phyloP scores from a whole-genome alignment of 176 grass and related monocot species.

The Carex pumila region DNA sequence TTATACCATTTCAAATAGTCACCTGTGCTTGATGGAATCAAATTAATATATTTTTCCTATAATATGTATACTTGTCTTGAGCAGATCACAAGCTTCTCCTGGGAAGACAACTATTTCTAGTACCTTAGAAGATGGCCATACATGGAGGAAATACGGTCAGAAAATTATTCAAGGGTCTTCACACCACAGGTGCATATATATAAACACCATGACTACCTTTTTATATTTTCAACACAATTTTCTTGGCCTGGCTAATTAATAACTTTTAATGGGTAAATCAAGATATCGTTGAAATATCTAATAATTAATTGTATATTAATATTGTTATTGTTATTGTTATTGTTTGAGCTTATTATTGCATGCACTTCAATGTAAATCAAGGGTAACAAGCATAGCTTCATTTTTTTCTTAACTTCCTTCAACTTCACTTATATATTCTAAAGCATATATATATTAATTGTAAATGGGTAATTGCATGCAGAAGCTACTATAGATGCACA shows the following conservation, averaged over 20 bases:
- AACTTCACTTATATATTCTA: background rate
- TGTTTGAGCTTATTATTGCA: background rate
- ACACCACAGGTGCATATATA: slow-evolving; percentile 27
- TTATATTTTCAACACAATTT: background rate
- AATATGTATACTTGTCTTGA: background rate
- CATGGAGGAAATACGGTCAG: slow-evolving; percentile 89
- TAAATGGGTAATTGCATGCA: slow-evolving; percentile 19
- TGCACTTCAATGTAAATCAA: background rate
- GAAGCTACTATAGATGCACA: slow-evolving; percentile 85
- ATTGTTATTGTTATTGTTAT: too few species aligned
- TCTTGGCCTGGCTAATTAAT: background rate
- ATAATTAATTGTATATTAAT: background rate
- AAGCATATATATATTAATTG: background rate
- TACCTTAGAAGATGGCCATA: slow-evolving; percentile 41
- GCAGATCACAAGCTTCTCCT: slow-evolving; percentile 33
- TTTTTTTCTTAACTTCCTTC: background rate
- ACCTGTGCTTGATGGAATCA: background rate
- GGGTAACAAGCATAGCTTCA: background rate
- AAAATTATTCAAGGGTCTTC: slow-evolving; percentile 50
- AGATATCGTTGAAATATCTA: background rate
- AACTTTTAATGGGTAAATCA: background rate
- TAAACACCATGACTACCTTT: background rate
- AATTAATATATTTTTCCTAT: background rate
- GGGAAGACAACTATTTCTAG: background rate
- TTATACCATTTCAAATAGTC: background rate